A percentile compares a stretch with the other conserved stretches of the same genome.
Evolutionary conservation across 257 asterid species (phyloP).

Genomic region (Scutellaria minor): DNA sequence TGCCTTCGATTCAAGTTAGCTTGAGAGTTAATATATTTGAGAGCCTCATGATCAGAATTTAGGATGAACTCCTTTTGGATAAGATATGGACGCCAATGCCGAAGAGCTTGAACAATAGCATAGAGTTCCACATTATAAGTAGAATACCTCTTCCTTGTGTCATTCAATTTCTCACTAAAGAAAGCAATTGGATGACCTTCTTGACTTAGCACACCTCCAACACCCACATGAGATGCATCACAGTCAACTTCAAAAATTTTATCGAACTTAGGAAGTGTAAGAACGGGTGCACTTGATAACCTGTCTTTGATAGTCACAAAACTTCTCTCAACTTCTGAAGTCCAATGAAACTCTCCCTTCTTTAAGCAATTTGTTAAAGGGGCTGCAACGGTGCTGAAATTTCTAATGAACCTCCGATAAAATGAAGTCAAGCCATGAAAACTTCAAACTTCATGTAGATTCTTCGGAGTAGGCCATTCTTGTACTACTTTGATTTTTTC

Average conservation of each 20-base stretch:
- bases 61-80: constrained; percentile 9
- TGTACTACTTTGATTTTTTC: too few relatives aligned
- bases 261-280: neutral
- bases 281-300: constrained; percentile 1
- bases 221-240: constrained; percentile 12
- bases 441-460: too few relatives aligned
- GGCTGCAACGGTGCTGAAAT: too few relatives aligned
- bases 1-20: neutral
- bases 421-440: too few relatives aligned
- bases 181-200: neutral
- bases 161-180: neutral
- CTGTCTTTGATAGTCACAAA: neutral
- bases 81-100: neutral
- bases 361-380: neutral
- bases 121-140: neutral
- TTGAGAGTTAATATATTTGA: constrained; percentile 2
- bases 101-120: constrained; percentile 5
- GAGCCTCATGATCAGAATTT: constrained; percentile 15
- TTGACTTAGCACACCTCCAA: neutral
- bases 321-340: neutral
- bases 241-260: neutral
- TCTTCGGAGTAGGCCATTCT: too few relatives aligned
- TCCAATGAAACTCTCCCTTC: neutral
- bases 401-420: too few relatives aligned
- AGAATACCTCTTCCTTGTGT: constrained; percentile 22